These are phyloP conservation scores for Penicillium sp. DNA, from an alignment of 2,329 filamentous ascomycete genomes.

Conservation along the genomic window DNA sequence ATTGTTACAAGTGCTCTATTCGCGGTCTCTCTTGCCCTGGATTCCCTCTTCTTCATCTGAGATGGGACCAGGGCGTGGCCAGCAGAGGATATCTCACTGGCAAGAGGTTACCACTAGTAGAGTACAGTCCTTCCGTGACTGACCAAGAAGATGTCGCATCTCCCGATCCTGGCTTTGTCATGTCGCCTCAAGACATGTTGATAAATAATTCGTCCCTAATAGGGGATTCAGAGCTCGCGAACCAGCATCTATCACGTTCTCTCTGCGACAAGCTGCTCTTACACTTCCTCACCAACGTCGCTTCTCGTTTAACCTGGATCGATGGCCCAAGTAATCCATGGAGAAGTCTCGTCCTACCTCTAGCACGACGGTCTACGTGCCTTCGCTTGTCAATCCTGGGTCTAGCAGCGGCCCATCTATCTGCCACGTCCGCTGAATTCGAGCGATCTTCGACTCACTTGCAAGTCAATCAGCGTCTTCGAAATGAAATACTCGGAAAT, in stretches of 20 bases:
- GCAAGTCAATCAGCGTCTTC: not conserved
- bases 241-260: not conserved
- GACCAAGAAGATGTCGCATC: not conserved
- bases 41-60: constrained; percentile 30
- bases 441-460: not conserved
- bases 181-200: not conserved
- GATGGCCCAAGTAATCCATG: constrained; percentile 25
- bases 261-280: constrained; percentile 16
- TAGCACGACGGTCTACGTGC: constrained; percentile 14
- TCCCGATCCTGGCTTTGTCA: no score
- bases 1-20: constrained; percentile 38
- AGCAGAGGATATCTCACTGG: constrained; percentile 15
- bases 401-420: not conserved
- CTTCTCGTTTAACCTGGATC: constrained; percentile 23
- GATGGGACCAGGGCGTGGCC: constrained; percentile 35
- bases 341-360: constrained; percentile 23
- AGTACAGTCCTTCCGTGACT: not conserved
- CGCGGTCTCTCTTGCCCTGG: constrained; percentile 35
- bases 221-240: not conserved
- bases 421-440: not conserved
- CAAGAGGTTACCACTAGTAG: not conserved
- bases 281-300: constrained; percentile 22
- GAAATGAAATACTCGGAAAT: not conserved
- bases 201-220: not conserved
- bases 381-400: not conserved